phyloP scores from a whole-genome alignment of 208 protist species.

The Willaertia magna region DNA sequence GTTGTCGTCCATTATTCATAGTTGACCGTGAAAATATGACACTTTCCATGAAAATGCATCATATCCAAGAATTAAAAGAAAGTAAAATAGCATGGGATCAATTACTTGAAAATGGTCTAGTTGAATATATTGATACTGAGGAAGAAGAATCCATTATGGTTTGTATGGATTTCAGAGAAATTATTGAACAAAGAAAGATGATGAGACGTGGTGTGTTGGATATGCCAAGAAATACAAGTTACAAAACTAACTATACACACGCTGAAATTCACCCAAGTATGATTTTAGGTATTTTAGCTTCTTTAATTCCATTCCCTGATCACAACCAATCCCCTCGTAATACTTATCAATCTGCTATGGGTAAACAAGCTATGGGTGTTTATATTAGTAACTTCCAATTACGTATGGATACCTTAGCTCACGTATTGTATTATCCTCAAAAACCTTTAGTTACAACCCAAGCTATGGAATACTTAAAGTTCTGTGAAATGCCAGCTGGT shows the following conservation, averaged over 20 bases:
- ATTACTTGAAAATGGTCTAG: slow-evolving; percentile 68
- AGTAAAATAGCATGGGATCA: slow-evolving; percentile 60
- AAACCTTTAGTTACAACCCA: slow-evolving; percentile 74
- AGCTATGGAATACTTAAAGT: slow-evolving; percentile 82
- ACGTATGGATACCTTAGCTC: slow-evolving; percentile 80
- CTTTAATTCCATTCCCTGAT: slow-evolving; percentile 91
- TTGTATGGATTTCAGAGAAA: slow-evolving; percentile 48
- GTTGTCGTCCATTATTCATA: slow-evolving; percentile 53
- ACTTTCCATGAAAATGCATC: slow-evolving; percentile 38
- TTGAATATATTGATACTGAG: slow-evolving; percentile 76
- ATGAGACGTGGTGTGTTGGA: neutral
- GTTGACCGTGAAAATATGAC: slow-evolving; percentile 47
- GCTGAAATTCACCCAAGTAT: slow-evolving; percentile 93
- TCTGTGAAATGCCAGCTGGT: slow-evolving; percentile 82
- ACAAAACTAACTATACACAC: slow-evolving; percentile 70
- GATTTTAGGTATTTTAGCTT: slow-evolving; percentile 84
- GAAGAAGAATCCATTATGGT: slow-evolving; percentile 61
- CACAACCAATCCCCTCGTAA: slow-evolving; percentile 91
- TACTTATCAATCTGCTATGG: slow-evolving; percentile 92
- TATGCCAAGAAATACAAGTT: neutral
- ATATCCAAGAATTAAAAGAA: slow-evolving; percentile 35
- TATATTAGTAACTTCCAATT: slow-evolving; percentile 79
- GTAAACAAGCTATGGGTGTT: slow-evolving; percentile 89
- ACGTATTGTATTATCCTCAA: slow-evolving; percentile 89
- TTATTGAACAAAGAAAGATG: neutral